These are phyloP conservation scores for Alternaria angustiovoidea DNA, from an alignment of 2,329 filamentous ascomycete genomes.

Conservation along the genomic window DNA sequence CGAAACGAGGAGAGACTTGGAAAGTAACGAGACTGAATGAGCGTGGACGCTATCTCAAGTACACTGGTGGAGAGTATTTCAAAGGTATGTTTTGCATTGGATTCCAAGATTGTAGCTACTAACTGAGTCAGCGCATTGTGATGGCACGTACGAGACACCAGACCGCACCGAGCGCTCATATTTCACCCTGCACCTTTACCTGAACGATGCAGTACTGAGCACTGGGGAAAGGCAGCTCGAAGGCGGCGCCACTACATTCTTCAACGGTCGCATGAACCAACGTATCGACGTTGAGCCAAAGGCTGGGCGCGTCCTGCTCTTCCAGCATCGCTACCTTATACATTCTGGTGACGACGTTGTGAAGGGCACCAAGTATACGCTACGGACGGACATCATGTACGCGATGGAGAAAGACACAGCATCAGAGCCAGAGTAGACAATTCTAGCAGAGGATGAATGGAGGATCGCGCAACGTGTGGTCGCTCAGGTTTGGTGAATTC, in stretches of 20 bases:
- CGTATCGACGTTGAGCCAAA: conserved; percentile 59
- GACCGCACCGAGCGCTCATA: conserved; percentile 61
- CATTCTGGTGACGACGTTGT: conserved; percentile 65
- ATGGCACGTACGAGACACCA: conserved; percentile 68
- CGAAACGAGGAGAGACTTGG: conserved; percentile 55
- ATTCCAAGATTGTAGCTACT: conserved; percentile 10
- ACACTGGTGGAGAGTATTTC: conserved; percentile 77
- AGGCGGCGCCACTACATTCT: conserved; percentile 65
- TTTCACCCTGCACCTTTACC: conserved; percentile 65
- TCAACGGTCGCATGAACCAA: conserved; percentile 41
- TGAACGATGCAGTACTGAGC: conserved; percentile 55
- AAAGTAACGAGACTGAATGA: conserved; percentile 68
- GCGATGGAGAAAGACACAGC: conserved; percentile 32
- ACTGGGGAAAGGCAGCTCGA: conserved; percentile 48
- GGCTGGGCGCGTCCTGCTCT: conserved; percentile 62
- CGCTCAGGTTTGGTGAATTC: not conserved
- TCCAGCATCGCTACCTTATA: conserved; percentile 62
- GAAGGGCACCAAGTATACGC: conserved; percentile 62
- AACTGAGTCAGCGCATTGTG: conserved; percentile 66
- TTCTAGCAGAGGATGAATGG: not conserved
- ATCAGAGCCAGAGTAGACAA: not conserved
- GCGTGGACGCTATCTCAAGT: conserved; percentile 77
- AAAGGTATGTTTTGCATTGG: conserved; percentile 49
- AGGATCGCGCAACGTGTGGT: not conserved
- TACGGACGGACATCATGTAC: conserved; percentile 66